These are phyloP conservation scores for Penstemon davidsonii DNA, from an alignment of 257 asterid genomes.

Conservation along the genomic window DNA sequence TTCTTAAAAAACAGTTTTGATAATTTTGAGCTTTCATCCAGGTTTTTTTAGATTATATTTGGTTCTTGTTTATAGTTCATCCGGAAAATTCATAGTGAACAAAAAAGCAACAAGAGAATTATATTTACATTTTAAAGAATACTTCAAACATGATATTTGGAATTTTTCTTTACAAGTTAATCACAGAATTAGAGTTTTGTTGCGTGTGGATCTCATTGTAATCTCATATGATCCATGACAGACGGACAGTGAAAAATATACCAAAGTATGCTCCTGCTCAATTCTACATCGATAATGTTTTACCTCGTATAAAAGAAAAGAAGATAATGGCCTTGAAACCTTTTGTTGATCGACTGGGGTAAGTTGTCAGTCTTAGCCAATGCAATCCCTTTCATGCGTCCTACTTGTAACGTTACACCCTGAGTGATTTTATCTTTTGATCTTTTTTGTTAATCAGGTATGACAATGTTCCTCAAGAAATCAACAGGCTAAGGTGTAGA, in stretches of 20 bases:
- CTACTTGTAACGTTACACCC: constrained; percentile 1
- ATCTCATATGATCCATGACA: constrained; percentile 40
- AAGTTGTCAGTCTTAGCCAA: constrained; percentile 37
- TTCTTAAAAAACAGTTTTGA: background rate
- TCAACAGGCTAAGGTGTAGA: constrained; percentile 95
- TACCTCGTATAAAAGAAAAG: constrained; percentile 94
- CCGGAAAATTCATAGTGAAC: background rate
- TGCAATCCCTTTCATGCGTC: constrained; percentile 10
- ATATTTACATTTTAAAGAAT: no score
- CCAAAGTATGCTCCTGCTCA: constrained; percentile 99
- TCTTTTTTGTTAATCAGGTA: constrained; percentile 54
- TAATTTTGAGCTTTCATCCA: background rate
- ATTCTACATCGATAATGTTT: constrained; percentile 93
- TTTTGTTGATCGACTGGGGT: constrained; percentile 99
- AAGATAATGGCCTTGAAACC: constrained; percentile 96
- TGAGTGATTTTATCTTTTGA: constrained; percentile 1
- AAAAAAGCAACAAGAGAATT: background rate
- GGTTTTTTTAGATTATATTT: constrained; percentile 2
- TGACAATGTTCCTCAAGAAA: constrained; percentile 95
- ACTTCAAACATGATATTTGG: background rate
- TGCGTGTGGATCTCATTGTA: constrained; percentile 31
- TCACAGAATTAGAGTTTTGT: constrained; percentile 20
- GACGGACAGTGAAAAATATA: constrained; percentile 95
- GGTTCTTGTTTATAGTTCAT: constrained; percentile 4
- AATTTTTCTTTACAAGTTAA: background rate